These are phyloP conservation scores for Diospyros kaki DNA, from an alignment of 148 eudicot species.

Conservation along the genomic window DNA sequence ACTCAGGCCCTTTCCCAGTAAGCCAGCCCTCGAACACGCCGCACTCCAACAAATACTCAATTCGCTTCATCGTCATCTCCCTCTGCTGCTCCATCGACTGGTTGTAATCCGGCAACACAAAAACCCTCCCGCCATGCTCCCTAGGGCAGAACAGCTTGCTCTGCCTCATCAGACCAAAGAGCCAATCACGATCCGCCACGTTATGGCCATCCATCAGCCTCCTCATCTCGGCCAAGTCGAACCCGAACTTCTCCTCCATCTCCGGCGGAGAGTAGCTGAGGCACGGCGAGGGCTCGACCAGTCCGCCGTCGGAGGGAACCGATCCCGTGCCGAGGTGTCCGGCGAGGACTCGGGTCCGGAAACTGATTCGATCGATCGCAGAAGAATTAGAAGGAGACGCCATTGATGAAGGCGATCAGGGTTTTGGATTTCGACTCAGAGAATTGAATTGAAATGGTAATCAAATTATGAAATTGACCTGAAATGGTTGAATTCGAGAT, in stretches of 20 bases:
- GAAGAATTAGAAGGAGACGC: constrained; percentile 9
- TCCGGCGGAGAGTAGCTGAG: constrained; percentile 57
- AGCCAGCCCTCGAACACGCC: constrained; percentile 74
- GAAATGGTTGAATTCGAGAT: too few relatives aligned
- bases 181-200: constrained; percentile 62
- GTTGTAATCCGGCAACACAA: constrained; percentile 61
- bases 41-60: constrained; percentile 41
- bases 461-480: too few relatives aligned
- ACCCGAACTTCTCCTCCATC: constrained; percentile 27
- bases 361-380: constrained; percentile 27
- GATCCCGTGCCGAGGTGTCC: constrained; percentile 38
- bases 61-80: constrained; percentile 59
- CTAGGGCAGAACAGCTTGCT: constrained; percentile 52
- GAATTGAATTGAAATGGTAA: too few relatives aligned
- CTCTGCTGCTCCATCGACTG: constrained; percentile 81
- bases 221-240: constrained; percentile 51
- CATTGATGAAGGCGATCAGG: neutral
- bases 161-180: constrained; percentile 49
- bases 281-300: constrained; percentile 32
- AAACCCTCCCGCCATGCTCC: constrained; percentile 44
- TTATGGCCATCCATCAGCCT: constrained; percentile 60
- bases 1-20: constrained; percentile 39
- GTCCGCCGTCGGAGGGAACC: neutral
- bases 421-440: too few relatives aligned
- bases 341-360: constrained; percentile 51